Evolutionary conservation across 2,329 filamentous ascomycete species (phyloP), one percentile per base, ranked within the genome.

Genomic region (Colletotrichum chrysophilum): DNA sequence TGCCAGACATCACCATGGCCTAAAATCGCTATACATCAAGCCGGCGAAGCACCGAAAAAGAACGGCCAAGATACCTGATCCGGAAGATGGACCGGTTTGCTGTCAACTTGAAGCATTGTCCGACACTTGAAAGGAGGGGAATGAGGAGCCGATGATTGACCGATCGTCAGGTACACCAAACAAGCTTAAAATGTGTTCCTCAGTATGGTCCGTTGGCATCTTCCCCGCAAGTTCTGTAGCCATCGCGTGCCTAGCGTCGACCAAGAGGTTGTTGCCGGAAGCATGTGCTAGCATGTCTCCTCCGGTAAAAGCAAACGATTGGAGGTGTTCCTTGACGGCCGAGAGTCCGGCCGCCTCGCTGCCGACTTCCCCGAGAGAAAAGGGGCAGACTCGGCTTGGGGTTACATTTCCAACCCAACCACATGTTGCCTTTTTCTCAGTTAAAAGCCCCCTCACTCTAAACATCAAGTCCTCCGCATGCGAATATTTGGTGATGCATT

Each of bases 111-210:
- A 16, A 38, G 30, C 14, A 26, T 24, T 18, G 21, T 24, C 7
- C 12, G 21, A 26, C 24, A 18, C n/a, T 8, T 26, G 12, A 14
- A 38, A 24, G 14, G 18, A n/a, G 5, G 24, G 67, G 24, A 14
- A 24, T 24, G 21, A 64, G 55, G 38, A 28, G 30, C 52, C 30
- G 48, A 66, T 32, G 62, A 56, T 62, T 18, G 55, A 56, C 52
- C 28, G 67, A 71, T 71, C 38, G 28, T 56, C 52, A 71, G 62
- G 68, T 26, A 56, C 72, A 43, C 26, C 14, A 74, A 71, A 67
- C 68, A 75, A 75, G 68, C 72, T 75, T 71, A 66, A 71, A 61
- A n/a, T 14, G 9, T 26, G 21, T 38, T 38, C 26, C 13, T 24
- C 1, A 48, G 14, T 28, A 32, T 28, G 16, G 43, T 43, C 24